Evolutionary conservation across 2,329 filamentous ascomycete genomes (phyloP).

Genomic region (Aspergillus neotritici): DNA sequence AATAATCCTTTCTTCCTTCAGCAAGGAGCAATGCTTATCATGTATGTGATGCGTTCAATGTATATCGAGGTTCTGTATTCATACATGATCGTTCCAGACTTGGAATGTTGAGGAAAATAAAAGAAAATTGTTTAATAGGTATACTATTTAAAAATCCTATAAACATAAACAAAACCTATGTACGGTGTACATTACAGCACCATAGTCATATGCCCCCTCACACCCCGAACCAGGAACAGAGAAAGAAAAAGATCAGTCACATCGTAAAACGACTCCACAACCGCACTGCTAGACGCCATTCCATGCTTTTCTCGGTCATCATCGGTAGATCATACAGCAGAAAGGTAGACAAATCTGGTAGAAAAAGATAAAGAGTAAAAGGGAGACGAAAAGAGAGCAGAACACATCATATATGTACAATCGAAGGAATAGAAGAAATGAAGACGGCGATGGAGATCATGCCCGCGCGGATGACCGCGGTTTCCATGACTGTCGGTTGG

Average conservation of each 20-base stretch:
- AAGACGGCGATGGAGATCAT: slow-evolving; percentile 8
- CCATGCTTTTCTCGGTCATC: slow-evolving; percentile 24
- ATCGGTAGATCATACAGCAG: slow-evolving; percentile 19
- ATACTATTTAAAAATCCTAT: not conserved
- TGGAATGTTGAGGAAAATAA: too few relatives aligned
- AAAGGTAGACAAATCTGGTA: slow-evolving; percentile 10
- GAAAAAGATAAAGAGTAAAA: slow-evolving; percentile 11
- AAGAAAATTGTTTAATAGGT: too few relatives aligned
- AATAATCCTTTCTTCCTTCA: too few relatives aligned
- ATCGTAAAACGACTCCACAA: not conserved
- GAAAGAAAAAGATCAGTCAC: not conserved
- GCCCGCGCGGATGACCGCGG: slow-evolving; percentile 26
- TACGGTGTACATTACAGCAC: not conserved
- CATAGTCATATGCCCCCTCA: not conserved
- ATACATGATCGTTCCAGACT: too few relatives aligned
- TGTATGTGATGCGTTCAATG: too few relatives aligned
- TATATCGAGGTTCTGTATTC: too few relatives aligned
- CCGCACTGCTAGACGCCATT: slow-evolving; percentile 21
- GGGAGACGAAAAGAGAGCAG: not conserved
- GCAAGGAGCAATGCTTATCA: too few relatives aligned
- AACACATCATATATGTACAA: too few relatives aligned
- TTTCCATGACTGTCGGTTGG: slow-evolving; percentile 32
- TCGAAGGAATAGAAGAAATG: slow-evolving; percentile 4
- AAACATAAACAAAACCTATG: slow-evolving; percentile 1
- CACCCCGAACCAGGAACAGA: too few relatives aligned